Percentiles rank a stretch among this genome's conserved stretches.
Conservation (phyloP, 257 asterid species). For the Primulina eburnea region DNA sequence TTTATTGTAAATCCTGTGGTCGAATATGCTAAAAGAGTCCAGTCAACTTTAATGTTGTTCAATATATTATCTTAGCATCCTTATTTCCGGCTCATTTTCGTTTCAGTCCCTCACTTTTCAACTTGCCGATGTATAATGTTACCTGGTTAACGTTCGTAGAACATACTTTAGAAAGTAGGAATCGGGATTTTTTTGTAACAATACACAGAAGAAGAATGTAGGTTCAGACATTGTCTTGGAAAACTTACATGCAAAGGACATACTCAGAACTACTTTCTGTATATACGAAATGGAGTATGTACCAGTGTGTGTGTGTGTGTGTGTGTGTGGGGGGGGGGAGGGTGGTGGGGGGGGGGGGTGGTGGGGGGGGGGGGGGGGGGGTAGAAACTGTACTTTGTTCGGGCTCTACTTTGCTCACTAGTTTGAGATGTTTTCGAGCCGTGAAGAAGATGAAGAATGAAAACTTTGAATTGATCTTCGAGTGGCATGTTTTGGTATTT, state of each 20-base stretch:
- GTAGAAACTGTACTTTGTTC: not conserved
- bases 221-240: not conserved
- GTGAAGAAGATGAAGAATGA: not conserved
- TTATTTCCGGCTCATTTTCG: no score
- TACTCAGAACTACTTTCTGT: not conserved
- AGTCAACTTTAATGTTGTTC: no score
- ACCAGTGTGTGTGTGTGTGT: not conserved
- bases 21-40: no score
- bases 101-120: no score
- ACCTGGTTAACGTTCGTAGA: not conserved
- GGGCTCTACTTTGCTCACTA: not conserved
- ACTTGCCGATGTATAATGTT: no score
- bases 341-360: no score
- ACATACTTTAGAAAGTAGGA: slow-evolving; percentile 13
- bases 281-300: not conserved
- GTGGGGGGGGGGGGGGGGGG: no score
- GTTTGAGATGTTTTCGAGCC: not conserved
- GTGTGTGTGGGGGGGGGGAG: no score
- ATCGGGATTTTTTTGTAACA: not conserved
- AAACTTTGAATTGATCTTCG: no score
- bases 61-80: no score
- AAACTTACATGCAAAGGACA: not conserved
- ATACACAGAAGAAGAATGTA: not conserved
- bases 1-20: no score
- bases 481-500: no score